These are phyloP conservation scores for Verbascum thapsus DNA, from an alignment of 257 asterid genomes.

Conservation along the genomic window DNA sequence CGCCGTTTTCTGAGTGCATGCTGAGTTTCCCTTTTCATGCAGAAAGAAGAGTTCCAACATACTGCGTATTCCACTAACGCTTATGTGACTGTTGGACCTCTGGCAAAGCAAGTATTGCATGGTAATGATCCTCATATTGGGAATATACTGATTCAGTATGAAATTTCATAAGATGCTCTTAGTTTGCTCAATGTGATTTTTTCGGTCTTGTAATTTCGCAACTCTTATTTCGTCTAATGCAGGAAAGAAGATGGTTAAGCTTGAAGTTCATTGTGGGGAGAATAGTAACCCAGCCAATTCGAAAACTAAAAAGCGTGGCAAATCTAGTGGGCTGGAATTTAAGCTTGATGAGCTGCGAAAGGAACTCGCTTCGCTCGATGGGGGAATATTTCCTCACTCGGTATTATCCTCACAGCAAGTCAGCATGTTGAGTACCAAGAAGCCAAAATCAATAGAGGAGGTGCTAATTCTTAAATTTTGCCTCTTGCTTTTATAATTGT, in stretches of 20 bases:
- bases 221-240: conserved; percentile 24
- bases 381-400: conserved; percentile 91
- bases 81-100: conserved; percentile 80
- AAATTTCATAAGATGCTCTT: too few relatives aligned
- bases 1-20: conserved; percentile 9
- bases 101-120: conserved; percentile 72
- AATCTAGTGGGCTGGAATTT: conserved; percentile 59
- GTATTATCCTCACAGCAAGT: conserved; percentile 88
- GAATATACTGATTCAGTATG: too few relatives aligned
- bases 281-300: conserved; percentile 40
- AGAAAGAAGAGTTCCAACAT: conserved; percentile 99
- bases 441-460: conserved; percentile 74
- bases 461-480: conserved; percentile 36
- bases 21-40: conserved; percentile 32
- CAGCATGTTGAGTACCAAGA: conserved; percentile 49
- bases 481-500: background rate
- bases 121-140: conserved; percentile 52
- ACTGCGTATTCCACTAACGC: conserved; percentile 95
- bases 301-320: conserved; percentile 56
- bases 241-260: conserved; percentile 75
- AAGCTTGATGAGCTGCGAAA: conserved; percentile 88
- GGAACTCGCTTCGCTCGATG: conserved; percentile 73
- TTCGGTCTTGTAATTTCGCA: background rate
- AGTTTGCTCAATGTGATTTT: conserved; percentile 3
- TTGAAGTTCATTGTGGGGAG: conserved; percentile 58